A percentile compares a stretch with the other conserved stretches of the same genome.
Evolutionary conservation across 441 rosid species (phyloP).

Genomic region (Gossypium gossypioides): DNA sequence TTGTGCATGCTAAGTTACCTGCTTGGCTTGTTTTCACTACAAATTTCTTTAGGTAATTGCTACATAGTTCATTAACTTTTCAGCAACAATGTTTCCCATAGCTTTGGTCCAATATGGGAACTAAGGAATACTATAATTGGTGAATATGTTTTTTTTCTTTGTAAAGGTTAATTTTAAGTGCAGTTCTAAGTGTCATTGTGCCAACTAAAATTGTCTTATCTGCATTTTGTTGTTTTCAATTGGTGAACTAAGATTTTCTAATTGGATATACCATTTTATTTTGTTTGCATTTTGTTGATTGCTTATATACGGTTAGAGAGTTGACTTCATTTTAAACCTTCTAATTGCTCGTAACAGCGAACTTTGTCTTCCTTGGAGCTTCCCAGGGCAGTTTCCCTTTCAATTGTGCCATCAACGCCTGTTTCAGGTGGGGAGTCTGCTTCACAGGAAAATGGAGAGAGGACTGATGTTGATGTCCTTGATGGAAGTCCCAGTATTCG

Average conservation of each 20-base stretch:
- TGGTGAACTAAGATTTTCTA: background rate
- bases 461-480: conserved; percentile 26
- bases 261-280: background rate
- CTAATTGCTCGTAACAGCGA: conserved; percentile 40
- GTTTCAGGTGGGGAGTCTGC: conserved; percentile 34
- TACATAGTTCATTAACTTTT: background rate
- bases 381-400: conserved; percentile 64
- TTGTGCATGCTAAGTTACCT: conserved; percentile 7
- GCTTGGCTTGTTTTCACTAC: background rate
- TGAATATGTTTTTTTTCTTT: background rate
- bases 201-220: background rate
- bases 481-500: conserved; percentile 31
- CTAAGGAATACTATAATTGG: background rate
- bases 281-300: background rate
- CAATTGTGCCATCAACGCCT: conserved; percentile 45
- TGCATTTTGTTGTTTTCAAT: background rate
- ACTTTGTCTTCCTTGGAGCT: conserved; percentile 89
- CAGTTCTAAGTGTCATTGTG: background rate
- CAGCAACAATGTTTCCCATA: background rate
- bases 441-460: conserved; percentile 36
- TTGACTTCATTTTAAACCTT: conserved; percentile 4
- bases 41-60: background rate
- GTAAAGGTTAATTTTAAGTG: background rate
- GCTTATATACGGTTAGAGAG: background rate
- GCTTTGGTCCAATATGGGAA: background rate